A percentile compares a stretch with the other conserved stretches of the same genome.
Evolutionary conservation across 202 grass and related monocot genomes (phyloP).

Genomic region (Carex arenaria): DNA sequence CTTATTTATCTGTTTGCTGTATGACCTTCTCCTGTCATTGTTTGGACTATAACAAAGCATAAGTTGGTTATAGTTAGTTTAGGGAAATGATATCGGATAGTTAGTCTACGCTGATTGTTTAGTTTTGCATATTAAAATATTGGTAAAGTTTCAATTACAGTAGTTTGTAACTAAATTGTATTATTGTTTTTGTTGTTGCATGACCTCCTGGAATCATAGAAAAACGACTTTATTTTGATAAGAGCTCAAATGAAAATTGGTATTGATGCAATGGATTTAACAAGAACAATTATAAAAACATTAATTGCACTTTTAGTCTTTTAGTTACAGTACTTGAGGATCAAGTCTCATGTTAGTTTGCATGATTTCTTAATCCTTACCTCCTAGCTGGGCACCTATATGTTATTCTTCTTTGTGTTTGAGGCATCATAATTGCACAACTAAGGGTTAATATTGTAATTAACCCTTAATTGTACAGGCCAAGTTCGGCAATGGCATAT

Average conservation of each 20-base stretch:
- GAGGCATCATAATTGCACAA: not conserved
- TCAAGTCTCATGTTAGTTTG: not conserved
- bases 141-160: not conserved
- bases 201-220: not conserved
- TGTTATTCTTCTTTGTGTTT: not conserved
- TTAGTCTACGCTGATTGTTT: not conserved
- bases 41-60: not conserved
- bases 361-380: not conserved
- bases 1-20: not conserved
- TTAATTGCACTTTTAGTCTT: not conserved
- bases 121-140: conserved; percentile 1
- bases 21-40: not conserved
- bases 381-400: not conserved
- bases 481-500: not conserved
- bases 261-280: not conserved
- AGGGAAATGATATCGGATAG: not conserved
- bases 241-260: not conserved
- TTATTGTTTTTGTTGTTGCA: not conserved
- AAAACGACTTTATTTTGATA: not conserved
- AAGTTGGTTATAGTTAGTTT: not conserved
- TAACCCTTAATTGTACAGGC: too few relatives aligned
- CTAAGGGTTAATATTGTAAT: not conserved
- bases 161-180: not conserved
- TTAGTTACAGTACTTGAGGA: not conserved
- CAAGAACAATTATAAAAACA: not conserved